phyloP scores from a whole-genome alignment of 139 green algal genomes.

The Chlamydomonas asymmetrica region DNA sequence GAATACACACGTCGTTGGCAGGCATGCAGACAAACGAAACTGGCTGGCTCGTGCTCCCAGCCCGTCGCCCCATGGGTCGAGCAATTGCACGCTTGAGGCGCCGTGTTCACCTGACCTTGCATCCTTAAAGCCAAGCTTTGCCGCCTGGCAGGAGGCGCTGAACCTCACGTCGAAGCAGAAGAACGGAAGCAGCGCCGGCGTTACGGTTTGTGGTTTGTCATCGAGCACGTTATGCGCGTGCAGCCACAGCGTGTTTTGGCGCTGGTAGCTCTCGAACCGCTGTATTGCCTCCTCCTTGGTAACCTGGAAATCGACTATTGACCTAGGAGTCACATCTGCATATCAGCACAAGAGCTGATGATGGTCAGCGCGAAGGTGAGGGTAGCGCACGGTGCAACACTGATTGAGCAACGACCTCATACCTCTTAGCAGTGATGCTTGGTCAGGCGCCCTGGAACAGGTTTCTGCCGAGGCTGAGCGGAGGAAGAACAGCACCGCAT shows the following conservation, averaged over 20 bases:
- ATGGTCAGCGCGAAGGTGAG: too few species aligned
- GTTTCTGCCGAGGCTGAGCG: too few species aligned
- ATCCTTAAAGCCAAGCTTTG: slow-evolving; percentile 19
- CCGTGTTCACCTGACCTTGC: not conserved
- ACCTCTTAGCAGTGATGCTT: too few species aligned
- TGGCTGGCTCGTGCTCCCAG: not conserved
- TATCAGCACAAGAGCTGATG: too few species aligned
- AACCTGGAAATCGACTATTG: slow-evolving; percentile 15
- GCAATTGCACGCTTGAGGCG: not conserved
- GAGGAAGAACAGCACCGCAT: too few species aligned
- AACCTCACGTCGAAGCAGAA: slow-evolving; percentile 19
- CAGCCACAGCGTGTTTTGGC: slow-evolving; percentile 8
- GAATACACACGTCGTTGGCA: not conserved
- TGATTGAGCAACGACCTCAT: too few species aligned
- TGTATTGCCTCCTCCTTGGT: slow-evolving; percentile 2
- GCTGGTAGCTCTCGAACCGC: slow-evolving; percentile 23
- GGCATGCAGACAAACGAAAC: not conserved
- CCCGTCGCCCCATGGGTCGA: not conserved
- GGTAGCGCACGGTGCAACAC: too few species aligned
- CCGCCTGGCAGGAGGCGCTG: not conserved
- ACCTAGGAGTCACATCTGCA: too few species aligned
- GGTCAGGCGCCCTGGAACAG: too few species aligned
- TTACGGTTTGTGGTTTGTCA: not conserved
- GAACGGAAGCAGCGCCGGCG: slow-evolving; percentile 9
- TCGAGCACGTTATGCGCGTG: slow-evolving; percentile 12